Evolutionary conservation across 768 basidiomycete genomes (phyloP).

Genomic region (Suillus fuscotomentosus): DNA sequence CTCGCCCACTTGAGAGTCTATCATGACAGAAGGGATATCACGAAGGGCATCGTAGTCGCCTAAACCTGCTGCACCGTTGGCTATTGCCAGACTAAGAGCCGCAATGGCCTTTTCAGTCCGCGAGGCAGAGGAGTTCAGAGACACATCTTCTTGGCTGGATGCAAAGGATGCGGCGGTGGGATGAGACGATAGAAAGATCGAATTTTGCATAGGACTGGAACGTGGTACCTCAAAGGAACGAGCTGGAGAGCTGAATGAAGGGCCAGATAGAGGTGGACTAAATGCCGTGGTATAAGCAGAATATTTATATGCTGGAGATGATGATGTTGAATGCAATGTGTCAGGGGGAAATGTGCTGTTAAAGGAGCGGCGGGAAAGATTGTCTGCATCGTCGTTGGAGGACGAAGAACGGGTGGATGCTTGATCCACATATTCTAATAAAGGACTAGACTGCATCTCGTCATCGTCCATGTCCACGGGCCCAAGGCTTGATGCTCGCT

Average conservation of each 20-base stretch:
- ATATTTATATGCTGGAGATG: constrained; percentile 25
- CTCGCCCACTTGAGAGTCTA: constrained; percentile 53
- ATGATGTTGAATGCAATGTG: constrained; percentile 19
- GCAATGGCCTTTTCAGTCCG: constrained; percentile 60
- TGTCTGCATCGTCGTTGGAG: constrained; percentile 1
- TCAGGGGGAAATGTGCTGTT: neutral
- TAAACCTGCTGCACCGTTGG: constrained; percentile 61
- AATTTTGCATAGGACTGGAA: constrained; percentile 8
- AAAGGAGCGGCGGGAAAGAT: neutral
- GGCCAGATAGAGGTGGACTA: constrained; percentile 15
- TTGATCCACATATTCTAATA: constrained; percentile 18
- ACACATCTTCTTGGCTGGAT: constrained; percentile 5
- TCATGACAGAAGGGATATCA: constrained; percentile 30
- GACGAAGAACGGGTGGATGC: constrained; percentile 11
- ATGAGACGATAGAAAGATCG: constrained; percentile 9
- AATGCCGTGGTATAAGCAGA: constrained; percentile 27
- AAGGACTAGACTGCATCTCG: constrained; percentile 13
- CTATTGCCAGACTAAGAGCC: constrained; percentile 57
- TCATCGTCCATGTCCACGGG: constrained; percentile 39
- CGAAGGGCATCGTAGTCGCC: constrained; percentile 54
- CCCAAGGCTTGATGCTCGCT: constrained; percentile 45
- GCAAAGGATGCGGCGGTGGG: constrained; percentile 14
- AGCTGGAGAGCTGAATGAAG: constrained; percentile 18
- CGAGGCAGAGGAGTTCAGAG: constrained; percentile 34
- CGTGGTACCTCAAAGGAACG: constrained; percentile 10